Evolutionary conservation across 495 filamentous ascomycete species (phyloP), one percentile per base, ranked within the genome.

Genomic region (Aspergillus leporis): DNA sequence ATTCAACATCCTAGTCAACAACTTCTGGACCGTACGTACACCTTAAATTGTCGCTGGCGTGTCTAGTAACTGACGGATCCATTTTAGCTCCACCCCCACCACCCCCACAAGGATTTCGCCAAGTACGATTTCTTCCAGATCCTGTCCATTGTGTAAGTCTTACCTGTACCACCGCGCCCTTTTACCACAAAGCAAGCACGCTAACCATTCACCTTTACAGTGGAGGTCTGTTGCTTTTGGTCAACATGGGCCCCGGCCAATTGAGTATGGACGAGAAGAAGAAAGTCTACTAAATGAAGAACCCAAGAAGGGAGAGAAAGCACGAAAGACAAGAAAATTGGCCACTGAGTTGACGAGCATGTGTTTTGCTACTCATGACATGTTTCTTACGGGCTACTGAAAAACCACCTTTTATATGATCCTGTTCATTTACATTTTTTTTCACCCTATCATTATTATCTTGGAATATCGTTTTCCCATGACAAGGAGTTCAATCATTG

Each of bases 61-160:
- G 32, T 43, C 21, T 50, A 55, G 32, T 49, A 51, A 61, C 51
- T 68, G 25, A 71, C 63, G 69, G 56, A 56, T 51, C 58, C 54
- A 53, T 54, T 55, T 12, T 60, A 97, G 93, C 93, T 98, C 61
- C 94, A 98, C 76, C 89, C 91, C 56, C 91, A 96, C 80, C 94
- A 98, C 80, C 94, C 95, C 49, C 92, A 98, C 80, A 96, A 97
- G 83, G 94, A 98, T 71, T 98, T 98, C 67, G 95, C 95, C 81
- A 98, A 98, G 78, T 98, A 98, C 82, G 94, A 98, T 74, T 98
- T 98, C 80, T 98, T 98, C 87, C 94, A 98, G 81, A 96, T 98
- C 70, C 80, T 98, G 53, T 98, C 94, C 43, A 98, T 98, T 74
- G 94, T 98, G 87, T 90, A 87, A 73, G 87, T 80, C 25, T 25